Evolutionary conservation across 139 green algal genomes (phyloP).

Genomic region (Tetradesmus obliquus): DNA sequence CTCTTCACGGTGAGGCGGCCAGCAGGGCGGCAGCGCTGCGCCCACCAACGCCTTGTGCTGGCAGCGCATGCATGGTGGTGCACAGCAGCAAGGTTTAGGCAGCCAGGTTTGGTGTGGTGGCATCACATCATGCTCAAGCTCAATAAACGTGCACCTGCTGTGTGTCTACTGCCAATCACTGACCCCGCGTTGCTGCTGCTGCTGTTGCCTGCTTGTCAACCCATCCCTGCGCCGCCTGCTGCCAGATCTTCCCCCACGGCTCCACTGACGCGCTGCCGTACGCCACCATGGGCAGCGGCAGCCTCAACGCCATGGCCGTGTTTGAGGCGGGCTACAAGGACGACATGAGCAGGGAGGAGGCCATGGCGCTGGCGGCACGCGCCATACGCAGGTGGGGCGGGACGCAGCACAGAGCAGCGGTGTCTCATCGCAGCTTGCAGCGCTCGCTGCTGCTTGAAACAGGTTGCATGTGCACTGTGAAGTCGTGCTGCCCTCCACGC

Average conservation of each 20-base stretch:
- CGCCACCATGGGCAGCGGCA: conserved; percentile 97
- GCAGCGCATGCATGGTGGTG: background rate
- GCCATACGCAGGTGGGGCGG: conserved; percentile 64
- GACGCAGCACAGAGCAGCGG: background rate
- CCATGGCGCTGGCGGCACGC: conserved; percentile 85
- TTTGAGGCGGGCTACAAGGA: conserved; percentile 98
- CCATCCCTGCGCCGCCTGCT: background rate
- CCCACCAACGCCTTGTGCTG: background rate
- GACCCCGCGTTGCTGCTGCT: background rate
- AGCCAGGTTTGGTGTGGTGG: too few species aligned
- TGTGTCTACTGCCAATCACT: background rate
- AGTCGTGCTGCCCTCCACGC: background rate
- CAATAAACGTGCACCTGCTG: background rate
- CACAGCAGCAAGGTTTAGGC: background rate
- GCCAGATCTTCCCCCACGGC: conserved; percentile 97
- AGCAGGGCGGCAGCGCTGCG: background rate
- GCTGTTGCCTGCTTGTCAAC: background rate
- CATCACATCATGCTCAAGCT: too few species aligned
- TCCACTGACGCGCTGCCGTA: conserved; percentile 97
- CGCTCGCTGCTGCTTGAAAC: too few species aligned
- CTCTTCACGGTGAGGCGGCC: conserved; percentile 88
- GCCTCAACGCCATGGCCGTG: conserved; percentile 97
- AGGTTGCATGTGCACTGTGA: background rate
- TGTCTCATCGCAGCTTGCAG: background rate
- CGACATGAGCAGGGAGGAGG: conserved; percentile 89